Evolutionary conservation across 257 asterid species (phyloP).

Genomic region (Lantana camara): DNA sequence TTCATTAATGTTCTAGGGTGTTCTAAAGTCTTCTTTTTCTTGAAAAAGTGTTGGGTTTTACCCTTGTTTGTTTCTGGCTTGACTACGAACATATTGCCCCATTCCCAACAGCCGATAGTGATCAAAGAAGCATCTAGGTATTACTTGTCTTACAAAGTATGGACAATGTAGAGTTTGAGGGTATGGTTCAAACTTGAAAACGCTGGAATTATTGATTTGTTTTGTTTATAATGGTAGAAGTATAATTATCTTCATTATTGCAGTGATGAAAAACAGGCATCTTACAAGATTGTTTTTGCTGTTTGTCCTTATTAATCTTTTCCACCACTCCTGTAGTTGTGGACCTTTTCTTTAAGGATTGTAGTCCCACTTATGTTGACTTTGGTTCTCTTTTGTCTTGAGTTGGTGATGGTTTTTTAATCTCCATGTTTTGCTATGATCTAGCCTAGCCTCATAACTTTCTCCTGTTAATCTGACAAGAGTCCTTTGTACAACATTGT

Average conservation of each 20-base stretch:
- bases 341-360: slow-evolving; percentile 8
- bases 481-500: neutral
- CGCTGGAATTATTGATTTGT: no score
- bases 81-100: no score
- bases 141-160: no score
- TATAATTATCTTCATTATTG: slow-evolving; percentile 21
- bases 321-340: slow-evolving; percentile 3
- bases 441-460: neutral
- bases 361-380: slow-evolving; percentile 34
- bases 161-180: no score
- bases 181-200: no score
- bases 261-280: neutral
- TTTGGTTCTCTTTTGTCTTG: slow-evolving; percentile 28
- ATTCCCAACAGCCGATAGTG: no score
- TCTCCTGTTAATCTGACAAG: neutral
- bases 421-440: neutral
- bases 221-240: no score
- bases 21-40: neutral
- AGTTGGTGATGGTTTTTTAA: neutral
- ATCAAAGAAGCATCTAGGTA: no score
- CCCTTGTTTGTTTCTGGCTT: no score
- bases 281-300: no score
- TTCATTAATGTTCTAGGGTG: neutral
- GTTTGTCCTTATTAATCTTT: neutral
- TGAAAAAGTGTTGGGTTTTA: no score